Conservation (phyloP, 768 basidiomycete genomes). For the Grammothele lineata region DNA sequence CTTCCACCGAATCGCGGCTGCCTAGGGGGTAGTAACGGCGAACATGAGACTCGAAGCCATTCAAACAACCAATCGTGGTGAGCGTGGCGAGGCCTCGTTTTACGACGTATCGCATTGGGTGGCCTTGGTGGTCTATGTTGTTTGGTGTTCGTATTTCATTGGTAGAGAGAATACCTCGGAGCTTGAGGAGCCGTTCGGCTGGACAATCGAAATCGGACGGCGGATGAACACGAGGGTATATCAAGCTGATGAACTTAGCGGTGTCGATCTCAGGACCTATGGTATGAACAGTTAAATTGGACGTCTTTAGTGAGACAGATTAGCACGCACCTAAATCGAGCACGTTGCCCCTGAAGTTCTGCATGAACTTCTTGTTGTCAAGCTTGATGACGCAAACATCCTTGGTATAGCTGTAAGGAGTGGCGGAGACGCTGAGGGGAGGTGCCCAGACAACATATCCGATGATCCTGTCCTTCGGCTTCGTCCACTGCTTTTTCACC, state of each 20-base stretch:
- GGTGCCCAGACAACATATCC: slow-evolving; percentile 20
- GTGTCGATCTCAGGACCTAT: not conserved
- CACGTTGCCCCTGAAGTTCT: slow-evolving; percentile 12
- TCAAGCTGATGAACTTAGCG: not conserved
- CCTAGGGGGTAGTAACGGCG: slow-evolving; percentile 1
- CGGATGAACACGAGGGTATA: not conserved
- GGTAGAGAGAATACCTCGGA: slow-evolving; percentile 21
- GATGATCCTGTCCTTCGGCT: slow-evolving; percentile 9
- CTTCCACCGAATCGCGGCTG: slow-evolving; percentile 3
- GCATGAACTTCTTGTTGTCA: slow-evolving; percentile 12
- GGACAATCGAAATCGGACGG: not conserved
- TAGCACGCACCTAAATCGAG: slow-evolving; percentile 25
- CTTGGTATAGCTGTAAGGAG: slow-evolving; percentile 13
- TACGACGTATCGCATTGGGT: slow-evolving; percentile 30
- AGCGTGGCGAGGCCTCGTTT: slow-evolving; percentile 26
- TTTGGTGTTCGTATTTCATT: slow-evolving; percentile 25
- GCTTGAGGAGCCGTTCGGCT: slow-evolving; percentile 1
- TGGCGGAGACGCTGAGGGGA: slow-evolving; percentile 9
- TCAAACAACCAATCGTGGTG: not conserved
- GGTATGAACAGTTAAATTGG: slow-evolving; percentile 5
- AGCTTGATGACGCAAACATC: slow-evolving; percentile 16
- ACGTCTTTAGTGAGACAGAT: slow-evolving; percentile 1
- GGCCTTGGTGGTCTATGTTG: slow-evolving; percentile 18
- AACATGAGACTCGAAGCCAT: not conserved
- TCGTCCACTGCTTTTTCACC: slow-evolving; percentile 15